Evolutionary conservation across 169 alveolate genomes (phyloP).

Genomic region (Amoebophrya sp.): DNA sequence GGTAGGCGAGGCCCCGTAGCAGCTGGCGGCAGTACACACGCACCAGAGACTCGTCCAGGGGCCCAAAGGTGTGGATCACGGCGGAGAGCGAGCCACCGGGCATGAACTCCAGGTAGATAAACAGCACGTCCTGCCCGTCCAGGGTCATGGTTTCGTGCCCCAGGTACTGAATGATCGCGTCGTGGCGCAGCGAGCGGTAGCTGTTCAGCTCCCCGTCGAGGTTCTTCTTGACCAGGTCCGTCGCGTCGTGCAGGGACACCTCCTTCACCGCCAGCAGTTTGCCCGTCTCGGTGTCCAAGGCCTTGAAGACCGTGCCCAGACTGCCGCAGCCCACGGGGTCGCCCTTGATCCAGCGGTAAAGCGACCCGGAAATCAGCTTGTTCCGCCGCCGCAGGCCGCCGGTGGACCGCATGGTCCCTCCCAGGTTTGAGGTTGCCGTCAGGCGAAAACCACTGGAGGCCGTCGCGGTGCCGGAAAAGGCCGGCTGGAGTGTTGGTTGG

Average conservation of each 20-base stretch:
- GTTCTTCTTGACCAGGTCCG: not conserved
- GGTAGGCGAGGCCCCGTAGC: not conserved
- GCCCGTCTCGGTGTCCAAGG: not conserved
- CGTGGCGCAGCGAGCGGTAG: not conserved
- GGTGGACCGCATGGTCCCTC: too few relatives aligned
- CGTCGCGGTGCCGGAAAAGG: too few relatives aligned
- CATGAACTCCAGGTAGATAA: not conserved
- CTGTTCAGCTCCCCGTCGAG: not conserved
- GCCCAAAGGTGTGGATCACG: not conserved
- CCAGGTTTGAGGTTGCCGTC: too few relatives aligned
- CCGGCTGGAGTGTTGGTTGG: too few relatives aligned
- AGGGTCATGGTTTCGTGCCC: not conserved
- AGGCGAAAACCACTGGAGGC: too few relatives aligned
- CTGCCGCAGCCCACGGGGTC: not conserved
- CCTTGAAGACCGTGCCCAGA: not conserved
- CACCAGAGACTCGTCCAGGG: not conserved
- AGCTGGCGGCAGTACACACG: not conserved
- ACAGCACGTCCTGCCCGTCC: too few relatives aligned
- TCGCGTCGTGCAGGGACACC: not conserved
- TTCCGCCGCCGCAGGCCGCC: too few relatives aligned
- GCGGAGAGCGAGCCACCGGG: not conserved
- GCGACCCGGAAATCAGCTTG: not conserved
- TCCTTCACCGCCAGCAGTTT: not conserved
- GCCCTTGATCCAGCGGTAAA: not conserved
- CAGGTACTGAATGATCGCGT: not conserved